phyloP scores from a whole-genome alignment of 352 stramenopile genomes.

The Phytophthora fragariaefolia region DNA sequence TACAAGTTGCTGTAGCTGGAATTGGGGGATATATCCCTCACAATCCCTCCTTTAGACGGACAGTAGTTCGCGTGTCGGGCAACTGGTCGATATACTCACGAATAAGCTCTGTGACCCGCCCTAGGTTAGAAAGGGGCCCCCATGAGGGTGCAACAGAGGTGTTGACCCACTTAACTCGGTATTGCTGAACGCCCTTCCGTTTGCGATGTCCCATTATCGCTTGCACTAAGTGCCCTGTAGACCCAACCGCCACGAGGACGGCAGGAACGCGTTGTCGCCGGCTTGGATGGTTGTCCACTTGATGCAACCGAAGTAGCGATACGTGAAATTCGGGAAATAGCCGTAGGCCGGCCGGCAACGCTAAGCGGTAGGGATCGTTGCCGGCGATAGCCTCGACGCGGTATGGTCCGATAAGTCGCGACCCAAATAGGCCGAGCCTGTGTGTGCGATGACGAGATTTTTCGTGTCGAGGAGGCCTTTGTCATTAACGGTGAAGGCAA shows the following conservation, averaged over 20 bases:
- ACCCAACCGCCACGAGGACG: constrained; percentile 11
- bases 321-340: no score
- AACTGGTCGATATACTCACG: constrained; percentile 6
- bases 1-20: background rate
- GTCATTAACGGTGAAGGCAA: constrained; percentile 1
- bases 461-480: constrained; percentile 10
- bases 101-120: constrained; percentile 3
- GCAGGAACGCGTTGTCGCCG: constrained; percentile 2
- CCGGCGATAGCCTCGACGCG: background rate
- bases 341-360: no score
- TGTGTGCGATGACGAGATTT: constrained; percentile 13
- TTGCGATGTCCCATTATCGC: constrained; percentile 4
- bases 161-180: constrained; percentile 9
- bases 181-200: constrained; percentile 9
- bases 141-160: background rate
- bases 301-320: constrained; percentile 4
- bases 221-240: constrained; percentile 3
- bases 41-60: background rate
- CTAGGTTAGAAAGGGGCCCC: constrained; percentile 2
- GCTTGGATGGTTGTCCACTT: background rate
- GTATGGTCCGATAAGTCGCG: constrained; percentile 13
- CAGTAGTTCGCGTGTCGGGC: background rate
- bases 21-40: background rate
- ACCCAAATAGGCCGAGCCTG: background rate
- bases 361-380: no score